A percentile compares a stretch with the other conserved stretches of the same genome.
These are phyloP conservation scores for Ceratocystis papillata DNA, from an alignment of 2,329 filamentous ascomycete genomes.

Conservation along the genomic window DNA sequence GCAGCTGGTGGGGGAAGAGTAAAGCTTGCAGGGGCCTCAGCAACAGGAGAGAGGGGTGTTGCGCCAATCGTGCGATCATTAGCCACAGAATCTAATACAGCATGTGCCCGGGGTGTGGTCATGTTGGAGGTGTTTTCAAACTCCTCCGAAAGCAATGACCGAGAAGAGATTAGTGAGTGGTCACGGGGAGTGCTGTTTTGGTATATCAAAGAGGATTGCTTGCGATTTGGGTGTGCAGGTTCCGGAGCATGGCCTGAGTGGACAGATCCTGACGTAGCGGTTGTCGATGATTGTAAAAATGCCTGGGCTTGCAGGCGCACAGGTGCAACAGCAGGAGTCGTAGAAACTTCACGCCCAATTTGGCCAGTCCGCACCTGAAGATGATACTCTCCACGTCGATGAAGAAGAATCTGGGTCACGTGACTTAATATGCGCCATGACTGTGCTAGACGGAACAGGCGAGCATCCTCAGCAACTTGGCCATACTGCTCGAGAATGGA, in stretches of 20 bases:
- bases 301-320: not conserved
- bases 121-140: slow-evolving; percentile 54
- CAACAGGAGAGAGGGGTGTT: slow-evolving; percentile 38
- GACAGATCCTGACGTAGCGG: not conserved
- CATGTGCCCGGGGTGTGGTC: slow-evolving; percentile 48
- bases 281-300: not conserved
- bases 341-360: slow-evolving; percentile 10
- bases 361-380: slow-evolving; percentile 36
- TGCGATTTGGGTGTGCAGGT: not conserved
- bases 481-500: slow-evolving; percentile 48
- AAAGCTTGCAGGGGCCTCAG: slow-evolving; percentile 41
- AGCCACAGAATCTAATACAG: slow-evolving; percentile 35
- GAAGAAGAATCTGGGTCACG: slow-evolving; percentile 44
- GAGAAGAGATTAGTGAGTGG: slow-evolving; percentile 27
- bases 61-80: slow-evolving; percentile 27
- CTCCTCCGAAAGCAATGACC: slow-evolving; percentile 44
- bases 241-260: not conserved
- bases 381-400: slow-evolving; percentile 47
- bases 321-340: slow-evolving; percentile 21
- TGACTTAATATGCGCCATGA: slow-evolving; percentile 53
- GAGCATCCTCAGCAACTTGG: slow-evolving; percentile 44
- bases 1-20: slow-evolving; percentile 38
- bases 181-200: not conserved
- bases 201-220: slow-evolving; percentile 1
- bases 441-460: slow-evolving; percentile 50